Conservation (phyloP, 1,284 basidiomycete species). For the Fomitopsis schrenkii region DNA sequence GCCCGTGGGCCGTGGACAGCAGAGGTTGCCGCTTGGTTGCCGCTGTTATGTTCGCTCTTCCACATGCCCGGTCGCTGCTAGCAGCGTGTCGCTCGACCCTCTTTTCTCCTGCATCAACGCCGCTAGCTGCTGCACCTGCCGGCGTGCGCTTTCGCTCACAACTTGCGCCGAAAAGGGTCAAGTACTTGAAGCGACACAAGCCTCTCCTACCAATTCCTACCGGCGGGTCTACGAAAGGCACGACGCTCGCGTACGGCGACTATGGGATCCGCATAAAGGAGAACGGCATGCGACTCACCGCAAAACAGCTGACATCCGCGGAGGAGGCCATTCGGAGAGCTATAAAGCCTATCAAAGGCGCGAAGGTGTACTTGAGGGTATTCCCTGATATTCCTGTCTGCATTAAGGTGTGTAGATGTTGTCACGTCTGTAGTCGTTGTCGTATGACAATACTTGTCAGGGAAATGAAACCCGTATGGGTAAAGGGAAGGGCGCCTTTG, state of each 20-base stretch:
- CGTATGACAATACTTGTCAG: slow-evolving; percentile 32
- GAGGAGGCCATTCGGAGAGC: slow-evolving; percentile 90
- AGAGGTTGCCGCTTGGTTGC: neutral
- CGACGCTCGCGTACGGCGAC: slow-evolving; percentile 87
- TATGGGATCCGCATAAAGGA: slow-evolving; percentile 91
- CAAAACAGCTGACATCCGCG: slow-evolving; percentile 86
- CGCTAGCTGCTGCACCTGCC: slow-evolving; percentile 7
- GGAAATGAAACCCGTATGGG: slow-evolving; percentile 99
- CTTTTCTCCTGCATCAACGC: slow-evolving; percentile 8
- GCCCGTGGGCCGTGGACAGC: neutral
- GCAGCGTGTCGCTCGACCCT: slow-evolving; percentile 21
- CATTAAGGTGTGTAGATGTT: slow-evolving; percentile 67
- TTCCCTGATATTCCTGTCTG: slow-evolving; percentile 98
- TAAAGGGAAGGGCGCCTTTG: slow-evolving; percentile 97
- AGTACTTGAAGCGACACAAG: slow-evolving; percentile 86
- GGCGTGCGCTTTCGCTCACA: slow-evolving; percentile 42
- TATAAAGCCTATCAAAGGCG: slow-evolving; percentile 88
- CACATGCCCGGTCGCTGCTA: slow-evolving; percentile 27
- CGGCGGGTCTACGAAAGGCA: slow-evolving; percentile 93
- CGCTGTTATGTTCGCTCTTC: slow-evolving; percentile 26
- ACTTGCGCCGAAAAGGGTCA: slow-evolving; percentile 79
- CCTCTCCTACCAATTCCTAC: slow-evolving; percentile 78
- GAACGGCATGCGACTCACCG: slow-evolving; percentile 79
- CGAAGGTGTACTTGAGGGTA: slow-evolving; percentile 84
- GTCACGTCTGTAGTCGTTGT: neutral